Base-by-base conservation (phyloP, 2,329 filamentous ascomycete species). In the Leptosphaerulina australis region DNA sequence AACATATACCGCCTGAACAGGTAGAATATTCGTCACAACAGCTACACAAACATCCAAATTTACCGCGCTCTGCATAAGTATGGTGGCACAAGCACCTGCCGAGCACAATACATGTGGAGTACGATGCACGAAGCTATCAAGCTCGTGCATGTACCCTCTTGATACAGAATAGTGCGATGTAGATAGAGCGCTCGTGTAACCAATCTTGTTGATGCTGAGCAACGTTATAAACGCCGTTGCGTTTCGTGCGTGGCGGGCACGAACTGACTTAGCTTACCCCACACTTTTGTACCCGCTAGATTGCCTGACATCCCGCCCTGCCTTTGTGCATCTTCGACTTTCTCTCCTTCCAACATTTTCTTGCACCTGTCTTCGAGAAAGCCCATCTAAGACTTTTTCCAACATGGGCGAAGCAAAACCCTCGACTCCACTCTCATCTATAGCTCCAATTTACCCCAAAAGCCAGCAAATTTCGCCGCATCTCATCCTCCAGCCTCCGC, bases 401-500 rank as follows among this genome's bases (percentile, higher is more conserved):
- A 47, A 24, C 1, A 53, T 53, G 50, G 50, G 44, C 33, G 50
- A 53, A 43, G 55, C 40, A 22, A 24, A 50, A 50, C 54, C 53
- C 47, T 51, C 59, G 37, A 47, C 50, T 47, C 50, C 43, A 11
- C 26, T 49, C 45, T 51, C 43, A 11, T 28, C 49, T 28, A 48
- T 56, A 38, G 55, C 56, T 17, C 50, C 57, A 12, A 59, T 59
- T 10, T 59, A 60, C 24, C 60, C 62, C 10, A 45, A 53, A 39
- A 52, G 63, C 2, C 47, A 58, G 25, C 17, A 57, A 14, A 55
- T 71, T 21, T 64, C 67, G 20, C 45, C 64, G 11, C 55, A 68
- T 31, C 43, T 76, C 4, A 70, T 61, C 2, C 56, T 78, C 3
- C 74, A 78, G 35, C 69, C 74, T 15, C 80, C 79, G 18, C 72